Evolutionary conservation across 169 alveolate species (phyloP), one percentile per base, ranked within the genome.

Genomic region (Eimeria falciformis): DNA sequence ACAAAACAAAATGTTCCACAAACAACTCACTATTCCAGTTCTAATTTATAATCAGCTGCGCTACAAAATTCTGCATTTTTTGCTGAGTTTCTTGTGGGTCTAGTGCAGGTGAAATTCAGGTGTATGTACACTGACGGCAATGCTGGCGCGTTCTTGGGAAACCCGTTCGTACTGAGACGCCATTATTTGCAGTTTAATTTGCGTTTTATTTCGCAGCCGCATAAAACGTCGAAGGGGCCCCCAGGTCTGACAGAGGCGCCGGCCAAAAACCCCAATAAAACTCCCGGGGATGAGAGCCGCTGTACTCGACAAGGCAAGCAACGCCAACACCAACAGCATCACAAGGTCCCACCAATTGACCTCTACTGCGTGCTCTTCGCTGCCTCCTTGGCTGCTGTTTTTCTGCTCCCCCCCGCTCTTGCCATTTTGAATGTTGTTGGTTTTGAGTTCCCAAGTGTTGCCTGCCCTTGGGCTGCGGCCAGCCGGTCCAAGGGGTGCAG

Each of bases 101-200:
- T n/a, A n/a, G n/a, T n/a, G n/a, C n/a, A n/a, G n/a, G n/a, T n/a
- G n/a, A n/a, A n/a, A n/a, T n/a, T n/a, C n/a, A n/a, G n/a, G n/a
- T n/a, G n/a, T n/a, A n/a, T n/a, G n/a, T n/a, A n/a, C n/a, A 62
- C 73, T 12, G 11, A 62, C 73, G 29, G 73, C 73, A 62, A 62
- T 62, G 12, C 73, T 62, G 11, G 73, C 12, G 14, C 73, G 17
- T 2, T 12, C 73, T n/a, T 62, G 37, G 12, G 11, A 9, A 12
- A 62, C 29, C n/a, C 29, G 73, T n/a, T 62, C 73, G 29, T 62
- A 62, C 25, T 62, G 33, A 6, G 73, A 12, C 7, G 73, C 73
- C 25, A 62, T 0, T n/a, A 62, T n/a, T n/a, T 62, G 73, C 6
- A 62, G 73, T 14, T n/a, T 62, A 18, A n/a, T n/a, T 14, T 14